A percentile compares a stretch with the other conserved stretches of the same genome.
Conservation (phyloP, 345 rosid genomes). For the Abelmoschus esculentus region DNA sequence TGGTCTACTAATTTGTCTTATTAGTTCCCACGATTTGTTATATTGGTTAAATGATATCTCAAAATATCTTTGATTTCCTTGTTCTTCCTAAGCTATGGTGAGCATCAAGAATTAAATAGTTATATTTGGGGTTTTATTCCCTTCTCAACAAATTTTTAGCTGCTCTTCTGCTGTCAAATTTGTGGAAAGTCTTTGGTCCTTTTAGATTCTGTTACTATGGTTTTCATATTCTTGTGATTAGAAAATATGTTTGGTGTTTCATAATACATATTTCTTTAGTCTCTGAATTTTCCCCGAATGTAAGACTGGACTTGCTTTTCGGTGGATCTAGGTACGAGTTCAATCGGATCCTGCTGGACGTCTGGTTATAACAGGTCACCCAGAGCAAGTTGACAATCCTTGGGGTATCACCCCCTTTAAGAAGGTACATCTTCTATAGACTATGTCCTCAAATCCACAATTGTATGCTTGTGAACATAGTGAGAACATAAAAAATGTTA, state of each 20-base stretch:
- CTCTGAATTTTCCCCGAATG: background rate
- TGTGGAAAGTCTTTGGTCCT: background rate
- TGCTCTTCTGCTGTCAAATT: background rate
- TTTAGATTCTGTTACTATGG: background rate
- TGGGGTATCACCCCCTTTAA: constrained; percentile 89
- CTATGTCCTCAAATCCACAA: background rate
- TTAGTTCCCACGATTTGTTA: background rate
- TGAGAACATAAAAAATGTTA: background rate
- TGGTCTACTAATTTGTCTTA: background rate
- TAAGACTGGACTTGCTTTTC: background rate
- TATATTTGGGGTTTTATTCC: background rate
- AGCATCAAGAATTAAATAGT: background rate
- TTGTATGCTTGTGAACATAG: background rate
- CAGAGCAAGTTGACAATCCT: constrained; percentile 74
- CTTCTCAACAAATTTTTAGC: background rate
- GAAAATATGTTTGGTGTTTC: background rate
- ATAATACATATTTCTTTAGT: background rate
- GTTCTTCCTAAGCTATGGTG: background rate
- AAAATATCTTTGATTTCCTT: background rate
- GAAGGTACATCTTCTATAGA: constrained; percentile 38
- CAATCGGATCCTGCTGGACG: constrained; percentile 84
- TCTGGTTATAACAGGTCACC: constrained; percentile 71
- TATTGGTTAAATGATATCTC: background rate
- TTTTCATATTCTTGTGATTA: background rate
- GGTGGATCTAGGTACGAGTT: constrained; percentile 56